Evolutionary conservation across 192 early-diverging fungal species (phyloP).

Genomic region (Geranomyces michiganensis): DNA sequence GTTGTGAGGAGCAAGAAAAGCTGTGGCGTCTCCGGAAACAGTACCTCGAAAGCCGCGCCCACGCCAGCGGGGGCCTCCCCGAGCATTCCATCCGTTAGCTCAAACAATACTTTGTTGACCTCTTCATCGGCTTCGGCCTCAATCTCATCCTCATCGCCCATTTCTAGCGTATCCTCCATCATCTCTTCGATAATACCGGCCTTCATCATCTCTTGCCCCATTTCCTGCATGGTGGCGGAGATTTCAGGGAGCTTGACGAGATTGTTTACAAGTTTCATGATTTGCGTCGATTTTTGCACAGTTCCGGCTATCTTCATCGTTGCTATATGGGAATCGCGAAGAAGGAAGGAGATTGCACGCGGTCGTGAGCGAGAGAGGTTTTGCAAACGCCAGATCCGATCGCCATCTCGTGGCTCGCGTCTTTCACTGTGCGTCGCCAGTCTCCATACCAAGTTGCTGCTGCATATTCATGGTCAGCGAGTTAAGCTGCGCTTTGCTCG

Average conservation of each 20-base stretch:
- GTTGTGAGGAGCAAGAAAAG: not conserved
- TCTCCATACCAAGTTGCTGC: slow-evolving; percentile 75
- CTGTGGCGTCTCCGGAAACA: slow-evolving; percentile 1
- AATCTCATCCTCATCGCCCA: slow-evolving; percentile 83
- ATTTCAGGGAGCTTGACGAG: slow-evolving; percentile 87
- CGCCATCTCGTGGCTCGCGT: not conserved
- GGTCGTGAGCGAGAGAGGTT: not conserved
- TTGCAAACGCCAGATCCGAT: not conserved
- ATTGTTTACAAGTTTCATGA: slow-evolving; percentile 91
- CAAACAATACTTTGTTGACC: slow-evolving; percentile 86
- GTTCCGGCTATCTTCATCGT: slow-evolving; percentile 85
- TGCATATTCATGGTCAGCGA: slow-evolving; percentile 88
- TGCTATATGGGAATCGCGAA: slow-evolving; percentile 49
- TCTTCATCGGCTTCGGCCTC: slow-evolving; percentile 95
- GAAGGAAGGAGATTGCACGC: not conserved
- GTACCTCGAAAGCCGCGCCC: slow-evolving; percentile 57
- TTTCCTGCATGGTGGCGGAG: slow-evolving; percentile 81
- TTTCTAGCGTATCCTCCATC: slow-evolving; percentile 87
- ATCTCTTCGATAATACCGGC: slow-evolving; percentile 97
- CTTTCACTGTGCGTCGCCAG: not conserved
- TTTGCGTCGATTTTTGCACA: slow-evolving; percentile 82
- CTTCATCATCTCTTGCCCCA: slow-evolving; percentile 97
- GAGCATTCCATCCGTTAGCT: slow-evolving; percentile 82
- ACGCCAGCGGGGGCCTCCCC: slow-evolving; percentile 61
- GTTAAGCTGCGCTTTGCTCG: slow-evolving; percentile 91